Evolutionary conservation across 2,329 filamentous ascomycete species (phyloP), one percentile per base, ranked within the genome.

Genomic region (Coniochaeta hoffmannii): DNA sequence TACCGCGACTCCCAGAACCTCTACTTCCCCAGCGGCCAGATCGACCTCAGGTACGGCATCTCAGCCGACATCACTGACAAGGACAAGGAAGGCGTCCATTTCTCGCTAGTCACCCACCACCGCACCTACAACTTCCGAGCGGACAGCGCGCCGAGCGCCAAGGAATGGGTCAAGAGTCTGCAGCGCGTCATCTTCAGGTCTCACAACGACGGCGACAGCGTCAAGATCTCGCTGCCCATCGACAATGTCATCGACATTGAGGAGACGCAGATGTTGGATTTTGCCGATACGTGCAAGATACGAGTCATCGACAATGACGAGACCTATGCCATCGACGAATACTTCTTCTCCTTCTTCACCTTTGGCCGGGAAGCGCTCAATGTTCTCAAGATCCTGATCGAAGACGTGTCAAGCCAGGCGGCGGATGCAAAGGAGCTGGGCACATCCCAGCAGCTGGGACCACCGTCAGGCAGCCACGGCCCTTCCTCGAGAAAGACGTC

Each of bases 271-370:
- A 90, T 97, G 73, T 81, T 96, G 55, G 90, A 95, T 60, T 91
- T 96, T 69, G 90, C 91, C 22, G 90, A 97, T 59, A 97, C 94
- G 0, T 88, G 95, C 74, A 97, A 96, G 71, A 86, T 99, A 59
- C 84, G 90, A 35, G 90, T 97, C 44, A 86, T 97, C 56, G 92
- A 97, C 66, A 95, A 91, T 60, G 90, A 94, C 60, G 93, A 97
- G 70, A 95, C 90, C 0, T 97, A 89, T 71, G 92, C 92, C 2
- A 89, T 97, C 60, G 94, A 99, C 64, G 94, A 99, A 85, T 97
- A 97, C 68, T 97, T 95, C 69, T 97, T 99, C 69, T 94, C 92
- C 0, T 97, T 97, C 71, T 96, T 97, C 68, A 88, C 83, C 62
- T 86, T 86, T 59, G 91, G 91, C 7, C 85, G 88, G 64, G 89